Conservation (phyloP, 176 grass and related monocot genomes). For the Oryza glaberrima region DNA sequence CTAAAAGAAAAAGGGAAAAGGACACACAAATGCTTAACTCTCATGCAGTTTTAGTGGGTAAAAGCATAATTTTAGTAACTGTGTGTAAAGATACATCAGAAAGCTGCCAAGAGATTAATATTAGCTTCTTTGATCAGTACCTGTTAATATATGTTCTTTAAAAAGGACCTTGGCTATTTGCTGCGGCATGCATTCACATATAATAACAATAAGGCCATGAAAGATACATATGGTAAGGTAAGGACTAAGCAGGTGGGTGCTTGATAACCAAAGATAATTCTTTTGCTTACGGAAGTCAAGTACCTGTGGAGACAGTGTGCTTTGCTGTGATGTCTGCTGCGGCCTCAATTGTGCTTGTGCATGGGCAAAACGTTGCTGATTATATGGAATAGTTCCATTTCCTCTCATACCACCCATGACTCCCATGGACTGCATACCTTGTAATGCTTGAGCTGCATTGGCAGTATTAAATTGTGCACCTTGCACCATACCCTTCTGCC, state of each 20-base stretch:
- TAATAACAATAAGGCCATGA: slow-evolving; percentile 4
- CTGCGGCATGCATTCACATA: slow-evolving; percentile 18
- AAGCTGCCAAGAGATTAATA: slow-evolving; percentile 16
- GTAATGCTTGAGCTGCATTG: slow-evolving; percentile 70
- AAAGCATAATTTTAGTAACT: not conserved
- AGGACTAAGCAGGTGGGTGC: not conserved
- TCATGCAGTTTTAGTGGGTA: not conserved
- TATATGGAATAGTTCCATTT: slow-evolving; percentile 75
- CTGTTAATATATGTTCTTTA: slow-evolving; percentile 4
- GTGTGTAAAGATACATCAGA: slow-evolving; percentile 17
- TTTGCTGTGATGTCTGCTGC: slow-evolving; percentile 71
- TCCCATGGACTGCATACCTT: slow-evolving; percentile 96
- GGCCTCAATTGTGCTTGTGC: slow-evolving; percentile 79
- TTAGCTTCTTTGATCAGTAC: not conserved
- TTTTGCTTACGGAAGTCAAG: slow-evolving; percentile 28
- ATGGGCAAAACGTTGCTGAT: slow-evolving; percentile 75
- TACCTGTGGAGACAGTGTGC: slow-evolving; percentile 86
- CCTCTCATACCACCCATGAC: slow-evolving; percentile 85
- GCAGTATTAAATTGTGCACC: slow-evolving; percentile 66
- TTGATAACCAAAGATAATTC: slow-evolving; percentile 10
- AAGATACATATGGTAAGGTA: slow-evolving; percentile 1
- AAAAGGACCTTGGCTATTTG: slow-evolving; percentile 1
- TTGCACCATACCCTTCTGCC: slow-evolving; percentile 82
- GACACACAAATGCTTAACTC: slow-evolving; percentile 6
- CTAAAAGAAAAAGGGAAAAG: slow-evolving; percentile 1